Evolutionary conservation across 768 basidiomycete species (phyloP).

Genomic region (Phylloporus arenicola): DNA sequence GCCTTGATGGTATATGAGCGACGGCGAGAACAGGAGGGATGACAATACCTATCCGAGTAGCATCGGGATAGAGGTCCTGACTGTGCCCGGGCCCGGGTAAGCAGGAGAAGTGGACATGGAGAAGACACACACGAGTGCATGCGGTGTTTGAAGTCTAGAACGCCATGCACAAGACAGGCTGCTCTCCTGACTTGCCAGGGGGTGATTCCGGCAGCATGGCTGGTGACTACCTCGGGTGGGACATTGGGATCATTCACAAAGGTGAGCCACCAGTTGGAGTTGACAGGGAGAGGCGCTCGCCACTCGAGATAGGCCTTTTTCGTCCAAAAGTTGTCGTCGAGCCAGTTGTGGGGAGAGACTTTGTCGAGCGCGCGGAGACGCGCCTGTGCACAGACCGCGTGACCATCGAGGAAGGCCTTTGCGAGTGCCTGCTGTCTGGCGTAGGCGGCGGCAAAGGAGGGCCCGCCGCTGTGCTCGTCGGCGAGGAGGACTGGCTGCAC

Average conservation of each 20-base stretch:
- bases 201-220: slow-evolving; percentile 40
- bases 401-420: slow-evolving; percentile 9
- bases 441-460: slow-evolving; percentile 34
- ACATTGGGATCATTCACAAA: slow-evolving; percentile 69
- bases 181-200: slow-evolving; percentile 84
- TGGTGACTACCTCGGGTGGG: slow-evolving; percentile 36
- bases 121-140: slow-evolving; percentile 50
- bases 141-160: slow-evolving; percentile 66
- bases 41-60: slow-evolving; percentile 58
- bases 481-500: slow-evolving; percentile 77
- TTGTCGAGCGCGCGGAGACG: slow-evolving; percentile 64
- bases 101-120: neutral
- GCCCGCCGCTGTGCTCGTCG: slow-evolving; percentile 55
- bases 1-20: slow-evolving; percentile 29
- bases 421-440: slow-evolving; percentile 20
- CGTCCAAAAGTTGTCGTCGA: slow-evolving; percentile 90
- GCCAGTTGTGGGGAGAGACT: slow-evolving; percentile 85
- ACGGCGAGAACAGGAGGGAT: neutral
- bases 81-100: slow-evolving; percentile 32
- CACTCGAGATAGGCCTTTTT: slow-evolving; percentile 85
- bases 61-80: slow-evolving; percentile 64
- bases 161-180: slow-evolving; percentile 71
- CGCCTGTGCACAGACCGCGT: slow-evolving; percentile 16
- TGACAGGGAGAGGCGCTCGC: slow-evolving; percentile 77
- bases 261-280: slow-evolving; percentile 96